These are phyloP conservation scores for Neurospora sublineolata DNA, from an alignment of 495 filamentous ascomycete genomes.

Conservation along the genomic window DNA sequence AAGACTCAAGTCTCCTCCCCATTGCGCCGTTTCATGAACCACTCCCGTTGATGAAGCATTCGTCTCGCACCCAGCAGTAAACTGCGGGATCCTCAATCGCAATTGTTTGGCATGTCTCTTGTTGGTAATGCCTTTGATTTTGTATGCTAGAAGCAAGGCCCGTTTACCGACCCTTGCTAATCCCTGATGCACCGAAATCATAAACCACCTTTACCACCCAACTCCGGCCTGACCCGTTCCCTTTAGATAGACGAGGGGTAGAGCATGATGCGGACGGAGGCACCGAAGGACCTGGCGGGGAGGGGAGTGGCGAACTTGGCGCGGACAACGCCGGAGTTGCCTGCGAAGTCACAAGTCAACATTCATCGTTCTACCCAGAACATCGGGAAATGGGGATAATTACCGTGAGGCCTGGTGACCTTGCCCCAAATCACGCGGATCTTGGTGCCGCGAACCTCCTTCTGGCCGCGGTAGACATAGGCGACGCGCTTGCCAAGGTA, in stretches of 20 bases:
- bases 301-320: conserved; percentile 93
- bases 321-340: conserved; percentile 92
- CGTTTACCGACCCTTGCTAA: conserved; percentile 37
- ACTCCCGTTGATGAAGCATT: conserved; percentile 11
- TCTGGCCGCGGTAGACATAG: conserved; percentile 90
- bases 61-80: conserved; percentile 12
- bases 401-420: conserved; percentile 89
- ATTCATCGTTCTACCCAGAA: neutral
- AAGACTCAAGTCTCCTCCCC: conserved; percentile 5
- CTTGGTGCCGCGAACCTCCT: conserved; percentile 89
- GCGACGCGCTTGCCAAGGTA: conserved; percentile 93
- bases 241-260: conserved; percentile 74
- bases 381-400: conserved; percentile 10
- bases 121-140: conserved; percentile 32
- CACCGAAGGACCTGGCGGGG: conserved; percentile 90
- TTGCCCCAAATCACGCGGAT: conserved; percentile 99
- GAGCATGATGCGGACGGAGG: conserved; percentile 94
- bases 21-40: conserved; percentile 10
- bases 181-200: conserved; percentile 44
- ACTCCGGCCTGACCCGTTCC: conserved; percentile 35
- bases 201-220: conserved; percentile 42
- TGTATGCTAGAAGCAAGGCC: conserved; percentile 34
- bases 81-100: conserved; percentile 22
- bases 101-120: conserved; percentile 19
- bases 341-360: conserved; percentile 31